Evolutionary conservation across 1,139 yeast species (phyloP).

Genomic region (Waltiozyma sp.): DNA sequence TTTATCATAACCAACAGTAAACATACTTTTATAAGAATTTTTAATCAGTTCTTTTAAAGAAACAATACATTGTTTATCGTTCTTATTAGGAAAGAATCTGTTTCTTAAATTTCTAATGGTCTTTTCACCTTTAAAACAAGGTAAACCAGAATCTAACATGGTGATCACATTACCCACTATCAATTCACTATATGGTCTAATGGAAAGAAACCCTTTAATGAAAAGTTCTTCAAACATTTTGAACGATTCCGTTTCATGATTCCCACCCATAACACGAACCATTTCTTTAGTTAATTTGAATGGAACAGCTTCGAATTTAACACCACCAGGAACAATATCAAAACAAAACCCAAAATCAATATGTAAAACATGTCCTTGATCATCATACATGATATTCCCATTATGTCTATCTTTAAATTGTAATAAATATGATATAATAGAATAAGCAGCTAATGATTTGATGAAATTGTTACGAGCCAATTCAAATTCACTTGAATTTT

Average conservation of each 20-base stretch:
- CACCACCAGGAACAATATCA: slow-evolving; percentile 99
- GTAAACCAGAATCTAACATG: slow-evolving; percentile 92
- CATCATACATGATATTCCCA: slow-evolving; percentile 98
- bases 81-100: slow-evolving; percentile 72
- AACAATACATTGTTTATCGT: slow-evolving; percentile 77
- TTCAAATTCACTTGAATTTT: slow-evolving; percentile 80
- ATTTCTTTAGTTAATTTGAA: slow-evolving; percentile 94
- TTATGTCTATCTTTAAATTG: slow-evolving; percentile 98
- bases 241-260: slow-evolving; percentile 74
- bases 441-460: slow-evolving; percentile 90
- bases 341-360: slow-evolving; percentile 98
- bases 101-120: slow-evolving; percentile 68
- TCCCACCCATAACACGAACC: slow-evolving; percentile 93
- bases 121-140: slow-evolving; percentile 80
- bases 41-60: slow-evolving; percentile 66
- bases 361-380: slow-evolving; percentile 87
- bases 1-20: slow-evolving; percentile 93
- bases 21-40: slow-evolving; percentile 77
- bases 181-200: slow-evolving; percentile 82
- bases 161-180: slow-evolving; percentile 81
- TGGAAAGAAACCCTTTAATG: slow-evolving; percentile 82
- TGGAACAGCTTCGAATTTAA: slow-evolving; percentile 93
- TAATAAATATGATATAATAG: slow-evolving; percentile 80
- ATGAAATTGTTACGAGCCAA: slow-evolving; percentile 86
- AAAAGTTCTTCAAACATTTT: slow-evolving; percentile 92